Conservation (phyloP, 805 yeast species). For the Kregervanrija fluxuum region DNA sequence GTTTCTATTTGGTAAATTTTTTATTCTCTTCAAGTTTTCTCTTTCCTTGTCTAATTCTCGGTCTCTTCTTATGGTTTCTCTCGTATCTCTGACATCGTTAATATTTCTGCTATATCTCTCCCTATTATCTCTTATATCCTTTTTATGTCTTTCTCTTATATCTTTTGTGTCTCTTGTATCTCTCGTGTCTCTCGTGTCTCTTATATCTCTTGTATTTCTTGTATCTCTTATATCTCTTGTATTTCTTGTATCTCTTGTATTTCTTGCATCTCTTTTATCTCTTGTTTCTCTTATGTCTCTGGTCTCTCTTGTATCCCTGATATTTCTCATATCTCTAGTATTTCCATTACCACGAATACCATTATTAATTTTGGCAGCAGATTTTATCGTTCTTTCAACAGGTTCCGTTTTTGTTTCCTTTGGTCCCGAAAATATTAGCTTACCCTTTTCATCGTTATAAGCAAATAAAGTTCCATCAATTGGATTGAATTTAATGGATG, state of each 20-base stretch:
- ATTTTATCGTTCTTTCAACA: too few species aligned
- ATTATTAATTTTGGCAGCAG: slow-evolving; percentile 5
- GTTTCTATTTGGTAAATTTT: background rate
- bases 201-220: too few species aligned
- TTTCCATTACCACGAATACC: slow-evolving; percentile 8
- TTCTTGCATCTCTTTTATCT: too few species aligned
- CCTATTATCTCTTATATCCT: background rate
- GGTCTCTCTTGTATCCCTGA: too few species aligned
- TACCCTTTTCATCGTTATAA: slow-evolving; percentile 14
- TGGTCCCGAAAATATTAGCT: too few species aligned
- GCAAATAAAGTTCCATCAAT: slow-evolving; percentile 10
- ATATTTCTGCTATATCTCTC: slow-evolving; percentile 2
- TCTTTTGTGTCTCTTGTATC: background rate
- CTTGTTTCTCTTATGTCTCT: too few species aligned
- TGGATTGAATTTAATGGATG: slow-evolving; percentile 17
- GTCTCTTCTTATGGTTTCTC: background rate
- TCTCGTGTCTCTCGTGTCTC: too few species aligned
- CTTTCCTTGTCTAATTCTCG: slow-evolving; percentile 2
- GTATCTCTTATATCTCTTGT: too few species aligned
- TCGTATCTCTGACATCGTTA: background rate
- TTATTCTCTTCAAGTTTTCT: background rate
- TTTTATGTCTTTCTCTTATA: background rate
- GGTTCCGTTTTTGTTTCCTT: too few species aligned
- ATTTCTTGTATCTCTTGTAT: too few species aligned
- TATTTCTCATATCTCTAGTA: too few species aligned